Evolutionary conservation across 2,329 filamentous ascomycete genomes (phyloP).

Genomic region (Helicocarpus griseus): DNA sequence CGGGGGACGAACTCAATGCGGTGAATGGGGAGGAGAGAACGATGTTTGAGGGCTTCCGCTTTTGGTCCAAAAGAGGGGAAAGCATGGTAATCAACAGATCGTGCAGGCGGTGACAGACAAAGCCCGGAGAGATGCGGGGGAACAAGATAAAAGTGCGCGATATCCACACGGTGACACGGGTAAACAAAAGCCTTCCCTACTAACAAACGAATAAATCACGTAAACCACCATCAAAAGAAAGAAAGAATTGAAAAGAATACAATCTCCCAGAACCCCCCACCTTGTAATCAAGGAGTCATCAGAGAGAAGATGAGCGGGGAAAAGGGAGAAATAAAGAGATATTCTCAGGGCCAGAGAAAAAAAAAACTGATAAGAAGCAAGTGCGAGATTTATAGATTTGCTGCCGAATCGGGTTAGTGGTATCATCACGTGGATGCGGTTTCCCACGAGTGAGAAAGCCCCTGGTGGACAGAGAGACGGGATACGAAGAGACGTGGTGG

Average conservation of each 20-base stretch:
- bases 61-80: slow-evolving; percentile 5
- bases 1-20: not conserved
- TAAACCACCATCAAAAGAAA: not conserved
- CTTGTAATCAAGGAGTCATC: not conserved
- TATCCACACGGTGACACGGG: too few relatives aligned
- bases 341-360: slow-evolving; percentile 31
- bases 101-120: not conserved
- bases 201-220: not conserved
- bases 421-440: too few relatives aligned
- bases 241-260: not conserved
- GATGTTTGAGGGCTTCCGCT: slow-evolving; percentile 1
- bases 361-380: slow-evolving; percentile 20
- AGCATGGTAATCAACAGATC: slow-evolving; percentile 1
- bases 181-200: slow-evolving; percentile 3
- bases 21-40: slow-evolving; percentile 2
- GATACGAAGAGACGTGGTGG: too few relatives aligned
- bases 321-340: not conserved
- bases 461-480: too few relatives aligned
- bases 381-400: not conserved
- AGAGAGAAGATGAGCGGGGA: not conserved
- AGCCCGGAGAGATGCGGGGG: not conserved
- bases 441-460: too few relatives aligned
- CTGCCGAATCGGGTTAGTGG: too few relatives aligned
- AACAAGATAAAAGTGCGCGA: not conserved
- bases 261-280: not conserved